A percentile compares a stretch with the other conserved stretches of the same genome.
phyloP scores from a whole-genome alignment of 2,329 filamentous ascomycete genomes.

The Dactylellina leptospora region DNA sequence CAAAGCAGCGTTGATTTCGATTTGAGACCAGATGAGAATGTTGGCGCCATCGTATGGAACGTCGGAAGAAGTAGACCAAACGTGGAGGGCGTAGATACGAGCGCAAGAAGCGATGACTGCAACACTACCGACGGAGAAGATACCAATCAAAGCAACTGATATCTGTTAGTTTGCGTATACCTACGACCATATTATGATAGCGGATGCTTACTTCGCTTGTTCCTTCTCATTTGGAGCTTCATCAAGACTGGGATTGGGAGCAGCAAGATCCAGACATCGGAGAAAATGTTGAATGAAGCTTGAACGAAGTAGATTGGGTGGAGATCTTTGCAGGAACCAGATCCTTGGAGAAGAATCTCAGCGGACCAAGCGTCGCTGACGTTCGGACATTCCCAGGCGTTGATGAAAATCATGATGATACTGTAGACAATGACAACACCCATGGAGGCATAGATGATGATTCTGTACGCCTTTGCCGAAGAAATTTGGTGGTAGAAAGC shows the following conservation, averaged over 20 bases:
- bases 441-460: conserved; percentile 59
- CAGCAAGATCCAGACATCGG: conserved; percentile 63
- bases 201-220: conserved; percentile 57
- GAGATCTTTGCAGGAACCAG: conserved; percentile 59
- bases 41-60: conserved; percentile 55
- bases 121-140: conserved; percentile 56
- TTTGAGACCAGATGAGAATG: conserved; percentile 57
- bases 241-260: conserved; percentile 65
- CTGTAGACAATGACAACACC: conserved; percentile 58
- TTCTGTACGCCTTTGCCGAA: conserved; percentile 56
- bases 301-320: conserved; percentile 61
- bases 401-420: conserved; percentile 58
- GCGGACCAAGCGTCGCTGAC: conserved; percentile 57
- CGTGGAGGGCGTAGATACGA: conserved; percentile 57
- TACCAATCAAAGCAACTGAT: conserved; percentile 53
- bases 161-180: not conserved
- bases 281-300: conserved; percentile 63
- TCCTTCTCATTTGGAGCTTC: conserved; percentile 61
- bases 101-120: conserved; percentile 57
- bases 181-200: not conserved
- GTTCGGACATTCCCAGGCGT: conserved; percentile 57
- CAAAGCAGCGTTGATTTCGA: conserved; percentile 62
- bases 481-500: conserved; percentile 62
- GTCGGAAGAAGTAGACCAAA: conserved; percentile 44
- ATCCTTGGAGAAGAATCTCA: conserved; percentile 54